phyloP scores from a whole-genome alignment of 1,284 basidiomycete species.

The Gymnopus androsaceus region DNA sequence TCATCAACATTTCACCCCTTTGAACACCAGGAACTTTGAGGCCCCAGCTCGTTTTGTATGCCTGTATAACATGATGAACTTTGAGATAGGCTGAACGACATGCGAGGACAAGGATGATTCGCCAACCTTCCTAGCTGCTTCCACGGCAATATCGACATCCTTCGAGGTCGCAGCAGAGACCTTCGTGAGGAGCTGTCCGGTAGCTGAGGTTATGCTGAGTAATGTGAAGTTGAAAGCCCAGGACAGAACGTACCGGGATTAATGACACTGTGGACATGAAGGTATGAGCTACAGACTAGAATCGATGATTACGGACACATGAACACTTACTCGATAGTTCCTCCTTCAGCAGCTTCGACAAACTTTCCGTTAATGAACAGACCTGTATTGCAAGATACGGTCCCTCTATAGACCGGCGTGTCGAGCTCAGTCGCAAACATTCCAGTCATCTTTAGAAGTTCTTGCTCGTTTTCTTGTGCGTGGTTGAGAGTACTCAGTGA shows the following conservation, averaged over 20 bases:
- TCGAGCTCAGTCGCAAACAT: conserved; percentile 64
- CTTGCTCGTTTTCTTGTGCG: no score
- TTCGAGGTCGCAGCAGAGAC: conserved; percentile 64
- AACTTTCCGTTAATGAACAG: conserved; percentile 87
- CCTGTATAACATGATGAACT: no score
- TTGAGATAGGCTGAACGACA: no score
- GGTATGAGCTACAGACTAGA: background rate
- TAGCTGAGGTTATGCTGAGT: conserved; percentile 37
- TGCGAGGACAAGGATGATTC: no score
- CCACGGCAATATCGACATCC: conserved; percentile 75
- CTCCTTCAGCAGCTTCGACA: conserved; percentile 61
- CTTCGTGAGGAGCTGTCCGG: conserved; percentile 62
- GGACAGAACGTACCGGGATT: conserved; percentile 2
- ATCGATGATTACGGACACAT: background rate
- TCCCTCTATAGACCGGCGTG: conserved; percentile 69
- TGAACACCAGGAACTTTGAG: conserved; percentile 54
- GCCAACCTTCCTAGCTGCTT: conserved; percentile 66
- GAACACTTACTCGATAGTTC: conserved; percentile 65
- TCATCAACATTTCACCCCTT: conserved; percentile 63
- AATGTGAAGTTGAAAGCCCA: background rate
- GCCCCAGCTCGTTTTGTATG: conserved; percentile 73
- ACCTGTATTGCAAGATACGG: conserved; percentile 69
- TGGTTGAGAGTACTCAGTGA: background rate
- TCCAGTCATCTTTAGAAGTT: no score
- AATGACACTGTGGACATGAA: background rate